These are phyloP conservation scores for Vitis hybrid DNA, from an alignment of 177 flowering plant species.

Conservation along the genomic window DNA sequence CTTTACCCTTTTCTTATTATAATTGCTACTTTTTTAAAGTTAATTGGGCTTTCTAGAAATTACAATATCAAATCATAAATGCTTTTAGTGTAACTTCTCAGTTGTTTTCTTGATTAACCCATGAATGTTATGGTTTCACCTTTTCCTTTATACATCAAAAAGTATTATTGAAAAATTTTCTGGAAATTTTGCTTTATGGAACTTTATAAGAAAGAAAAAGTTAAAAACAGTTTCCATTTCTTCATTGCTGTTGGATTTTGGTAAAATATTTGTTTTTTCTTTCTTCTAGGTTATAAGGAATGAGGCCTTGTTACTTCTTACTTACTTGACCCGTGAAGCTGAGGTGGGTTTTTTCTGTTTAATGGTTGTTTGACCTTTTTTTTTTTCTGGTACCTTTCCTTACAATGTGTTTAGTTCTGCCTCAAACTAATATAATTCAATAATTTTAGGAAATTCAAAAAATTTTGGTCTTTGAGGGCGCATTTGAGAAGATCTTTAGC, in stretches of 20 bases:
- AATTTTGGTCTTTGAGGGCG: slow-evolving; percentile 97
- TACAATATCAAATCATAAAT: neutral
- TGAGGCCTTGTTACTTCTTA: slow-evolving; percentile 94
- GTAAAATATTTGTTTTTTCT: slow-evolving; percentile 11
- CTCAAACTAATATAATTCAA: slow-evolving; percentile 11
- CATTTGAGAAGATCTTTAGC: slow-evolving; percentile 97
- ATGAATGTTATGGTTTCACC: too few species aligned
- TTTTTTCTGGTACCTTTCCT: neutral
- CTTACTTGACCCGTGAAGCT: slow-evolving; percentile 94
- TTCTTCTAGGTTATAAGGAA: slow-evolving; percentile 82
- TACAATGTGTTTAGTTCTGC: neutral
- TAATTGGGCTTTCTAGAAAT: neutral
- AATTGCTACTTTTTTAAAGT: neutral
- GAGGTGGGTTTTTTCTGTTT: slow-evolving; percentile 51
- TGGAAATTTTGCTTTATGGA: neutral
- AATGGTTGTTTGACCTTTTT: neutral
- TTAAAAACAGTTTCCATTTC: neutral
- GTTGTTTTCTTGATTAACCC: too few species aligned
- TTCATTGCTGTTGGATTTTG: neutral
- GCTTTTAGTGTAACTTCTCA: too few species aligned
- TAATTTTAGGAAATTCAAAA: slow-evolving; percentile 89
- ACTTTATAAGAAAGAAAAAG: neutral
- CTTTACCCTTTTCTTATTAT: neutral
- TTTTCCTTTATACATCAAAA: too few species aligned
- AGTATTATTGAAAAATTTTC: neutral